Evolutionary conservation across 208 protist genomes (phyloP).

Genomic region (Acanthamoeba lugdunensis): DNA sequence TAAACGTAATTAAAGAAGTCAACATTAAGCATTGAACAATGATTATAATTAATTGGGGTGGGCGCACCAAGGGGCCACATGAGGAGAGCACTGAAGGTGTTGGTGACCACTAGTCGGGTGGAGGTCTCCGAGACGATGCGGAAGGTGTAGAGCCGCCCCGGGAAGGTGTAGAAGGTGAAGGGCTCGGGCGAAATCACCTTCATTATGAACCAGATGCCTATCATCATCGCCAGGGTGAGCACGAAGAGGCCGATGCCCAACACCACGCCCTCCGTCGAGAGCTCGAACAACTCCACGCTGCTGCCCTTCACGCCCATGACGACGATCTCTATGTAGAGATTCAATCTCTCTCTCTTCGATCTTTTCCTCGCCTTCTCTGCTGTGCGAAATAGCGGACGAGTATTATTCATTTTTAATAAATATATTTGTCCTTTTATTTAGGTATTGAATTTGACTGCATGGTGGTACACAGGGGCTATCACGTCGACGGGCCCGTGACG

Average conservation of each 20-base stretch:
- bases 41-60: background rate
- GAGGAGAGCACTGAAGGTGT: slow-evolving; percentile 46
- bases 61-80: slow-evolving; percentile 20
- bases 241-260: slow-evolving; percentile 29
- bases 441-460: background rate
- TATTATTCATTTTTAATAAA: too few species aligned
- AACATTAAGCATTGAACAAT: too few species aligned
- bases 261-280: slow-evolving; percentile 18
- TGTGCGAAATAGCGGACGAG: background rate
- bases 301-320: slow-evolving; percentile 23
- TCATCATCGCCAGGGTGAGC: slow-evolving; percentile 33
- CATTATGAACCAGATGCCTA: slow-evolving; percentile 43
- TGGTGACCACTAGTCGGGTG: slow-evolving; percentile 9
- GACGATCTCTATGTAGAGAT: background rate
- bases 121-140: background rate
- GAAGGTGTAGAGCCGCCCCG: slow-evolving; percentile 32
- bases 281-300: slow-evolving; percentile 16
- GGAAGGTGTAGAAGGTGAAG: slow-evolving; percentile 55
- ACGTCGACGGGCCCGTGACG: background rate
- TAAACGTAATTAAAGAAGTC: too few species aligned
- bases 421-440: too few species aligned
- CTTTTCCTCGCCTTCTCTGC: background rate
- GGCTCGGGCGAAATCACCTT: slow-evolving; percentile 26
- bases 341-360: background rate
- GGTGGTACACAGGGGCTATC: background rate